These are phyloP conservation scores for Eucalyptus cloeziana DNA, from an alignment of 345 rosid species.

Conservation along the genomic window DNA sequence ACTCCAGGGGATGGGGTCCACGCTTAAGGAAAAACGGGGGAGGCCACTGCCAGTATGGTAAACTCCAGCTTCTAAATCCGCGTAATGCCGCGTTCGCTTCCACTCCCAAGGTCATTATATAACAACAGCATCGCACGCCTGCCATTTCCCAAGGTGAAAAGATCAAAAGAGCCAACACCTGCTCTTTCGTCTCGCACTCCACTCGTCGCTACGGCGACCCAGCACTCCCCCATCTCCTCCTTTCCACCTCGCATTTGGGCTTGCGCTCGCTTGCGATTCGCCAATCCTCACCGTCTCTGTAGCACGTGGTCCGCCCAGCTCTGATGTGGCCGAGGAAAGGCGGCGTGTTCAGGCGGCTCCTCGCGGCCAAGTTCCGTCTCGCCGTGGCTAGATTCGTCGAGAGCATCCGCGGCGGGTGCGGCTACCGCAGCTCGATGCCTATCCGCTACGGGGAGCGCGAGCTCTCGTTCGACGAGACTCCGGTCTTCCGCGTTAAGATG, in stretches of 20 bases:
- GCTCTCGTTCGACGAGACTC: constrained; percentile 84
- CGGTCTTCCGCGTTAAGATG: constrained; percentile 58
- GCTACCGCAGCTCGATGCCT: not conserved
- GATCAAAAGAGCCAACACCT: no score
- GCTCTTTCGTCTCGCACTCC: not conserved
- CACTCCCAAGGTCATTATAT: not conserved
- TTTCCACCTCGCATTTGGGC: not conserved
- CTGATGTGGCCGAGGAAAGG: constrained; percentile 75
- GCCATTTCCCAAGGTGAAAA: no score
- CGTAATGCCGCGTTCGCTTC: not conserved
- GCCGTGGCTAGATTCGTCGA: constrained; percentile 39
- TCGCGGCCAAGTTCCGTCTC: constrained; percentile 33
- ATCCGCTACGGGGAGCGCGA: constrained; percentile 41
- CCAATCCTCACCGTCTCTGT: not conserved
- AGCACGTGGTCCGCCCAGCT: constrained; percentile 26
- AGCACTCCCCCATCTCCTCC: not conserved
- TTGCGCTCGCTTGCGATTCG: not conserved
- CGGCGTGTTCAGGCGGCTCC: constrained; percentile 39
- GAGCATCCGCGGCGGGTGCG: constrained; percentile 6
- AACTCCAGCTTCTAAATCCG: not conserved
- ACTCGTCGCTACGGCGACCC: not conserved
- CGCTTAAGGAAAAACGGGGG: not conserved
- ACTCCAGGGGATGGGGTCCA: not conserved
- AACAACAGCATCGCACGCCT: no score
- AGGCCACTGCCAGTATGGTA: not conserved